Evolutionary conservation across 176 grass and related monocot genomes (phyloP), one percentile per base, ranked within the genome.

Genomic region (Juncus effusus): DNA sequence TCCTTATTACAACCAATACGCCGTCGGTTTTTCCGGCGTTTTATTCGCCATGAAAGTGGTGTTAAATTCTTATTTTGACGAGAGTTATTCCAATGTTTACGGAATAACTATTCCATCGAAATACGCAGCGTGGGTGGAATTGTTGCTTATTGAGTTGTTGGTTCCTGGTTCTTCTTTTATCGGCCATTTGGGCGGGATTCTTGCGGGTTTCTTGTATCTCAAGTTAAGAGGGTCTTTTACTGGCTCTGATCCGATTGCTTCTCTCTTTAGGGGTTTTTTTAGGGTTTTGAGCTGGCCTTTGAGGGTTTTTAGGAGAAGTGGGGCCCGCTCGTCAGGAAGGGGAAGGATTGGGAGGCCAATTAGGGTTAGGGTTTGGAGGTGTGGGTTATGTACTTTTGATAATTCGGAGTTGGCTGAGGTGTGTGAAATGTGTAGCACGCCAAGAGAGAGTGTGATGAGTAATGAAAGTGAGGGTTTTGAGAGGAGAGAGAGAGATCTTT

Each of bases 21-120:
- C 89, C 9, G 89, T 86, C 59, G 94, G 89, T 12, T 99, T 99
- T 69, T 99, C 94, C 63, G 89, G 94, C 6, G 88, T 99, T 62
- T 69, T 99, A 4, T 99, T 99, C 14, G 94, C 64, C 6, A 81
- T 99, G 80, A 99, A 99, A 72, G 83, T 99, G 5, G 89, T 99
- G 69, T 72, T 99, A 57, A 99, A 99, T 15, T 68, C 85, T 15
- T 64, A 51, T 67, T 80, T 80, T 9, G 80, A 93, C 1, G 54
- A 71, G 2, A 69, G 86, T 3, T 87, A 70, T 60, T 65, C 82
- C 16, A 79, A 75, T 42, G 63, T 99, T 10, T 80, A 90, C 19
- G 89, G 94, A 47, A 77, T 99, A 69, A 58, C 82, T 4, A 82
- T 99, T 77, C 88, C 94, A 28, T 79, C 89, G 35, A 86, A 83